Evolutionary conservation across 768 basidiomycete genomes (phyloP), one percentile per base, ranked within the genome.

Genomic region (Chlorophyllum brunneum): DNA sequence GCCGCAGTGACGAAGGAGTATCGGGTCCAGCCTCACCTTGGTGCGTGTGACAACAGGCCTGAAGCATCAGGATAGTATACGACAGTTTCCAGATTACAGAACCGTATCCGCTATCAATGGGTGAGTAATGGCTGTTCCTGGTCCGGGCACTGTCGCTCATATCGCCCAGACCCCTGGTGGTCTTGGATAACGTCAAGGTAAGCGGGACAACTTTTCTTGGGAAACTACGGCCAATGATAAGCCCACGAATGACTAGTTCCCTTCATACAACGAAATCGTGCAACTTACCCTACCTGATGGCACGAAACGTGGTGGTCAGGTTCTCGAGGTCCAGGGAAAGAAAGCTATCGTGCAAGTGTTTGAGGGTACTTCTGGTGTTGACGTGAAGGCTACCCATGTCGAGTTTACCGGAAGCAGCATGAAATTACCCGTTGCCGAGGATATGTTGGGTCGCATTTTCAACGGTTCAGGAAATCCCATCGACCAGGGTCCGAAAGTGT

Each of bases 281-380:
- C 84, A 89, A 63, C 76, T 98, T 59, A 97, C 95, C 10, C 78
- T 99, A 31, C 94, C 95, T 7, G 95, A 99, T 68, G 97, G 97
- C 11, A 79, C 93, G 24, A 90, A 86, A 65, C 88, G 97, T 59
- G 94, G 94, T 15, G 97, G 97, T 24, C 97, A 98, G 70, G 95
- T 98, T 9, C 83, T 99, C 43, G 97, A 99, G 69, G 94, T 99
- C 34, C 88, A 92, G 65, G 97, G 97, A 49, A 97, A 95, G 79
- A 98, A 98, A 67, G 97, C 97, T 36, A 93, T 99, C 63, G 95
- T 99, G 16, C 97, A 99, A 68, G 95, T 99, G 56, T 99, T 99
- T 61, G 97, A 99, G 69, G 97, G 97, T 46, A 99, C 97, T 2
- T 82, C 94, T 8, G 97, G 97, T 30, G 88, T 98, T 38, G 97